Percentiles rank a stretch among this genome's conserved stretches.
Evolutionary conservation across 441 rosid genomes (phyloP).

Genomic region (Francoa sonchifolia): DNA sequence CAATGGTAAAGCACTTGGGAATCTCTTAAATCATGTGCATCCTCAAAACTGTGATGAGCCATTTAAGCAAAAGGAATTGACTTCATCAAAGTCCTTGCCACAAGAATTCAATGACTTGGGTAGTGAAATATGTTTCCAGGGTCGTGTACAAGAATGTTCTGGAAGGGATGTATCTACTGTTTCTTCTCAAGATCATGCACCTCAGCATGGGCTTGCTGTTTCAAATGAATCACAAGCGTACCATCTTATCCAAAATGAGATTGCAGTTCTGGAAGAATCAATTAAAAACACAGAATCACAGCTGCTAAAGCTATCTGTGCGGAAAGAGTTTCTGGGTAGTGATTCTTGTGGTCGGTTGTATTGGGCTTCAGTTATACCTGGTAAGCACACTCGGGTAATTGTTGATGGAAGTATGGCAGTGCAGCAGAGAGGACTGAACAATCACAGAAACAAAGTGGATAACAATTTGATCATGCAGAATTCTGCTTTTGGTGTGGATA

Average conservation of each 20-base stretch:
- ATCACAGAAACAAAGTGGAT: no score
- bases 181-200: no score
- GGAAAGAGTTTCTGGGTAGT: slow-evolving; percentile 78
- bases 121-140: slow-evolving; percentile 20
- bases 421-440: slow-evolving; percentile 28
- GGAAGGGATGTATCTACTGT: slow-evolving; percentile 18
- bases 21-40: slow-evolving; percentile 1
- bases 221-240: slow-evolving; percentile 42
- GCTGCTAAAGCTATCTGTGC: slow-evolving; percentile 52
- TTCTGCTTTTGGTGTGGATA: slow-evolving; percentile 15
- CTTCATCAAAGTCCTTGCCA: slow-evolving; percentile 25
- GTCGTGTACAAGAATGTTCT: slow-evolving; percentile 23
- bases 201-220: slow-evolving; percentile 28
- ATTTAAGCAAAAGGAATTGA: slow-evolving; percentile 19
- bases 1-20: slow-evolving; percentile 17
- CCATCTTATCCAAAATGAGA: slow-evolving; percentile 44
- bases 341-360: slow-evolving; percentile 79
- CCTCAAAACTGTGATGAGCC: slow-evolving; percentile 26
- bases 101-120: slow-evolving; percentile 21
- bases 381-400: slow-evolving; percentile 39
- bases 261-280: slow-evolving; percentile 45
- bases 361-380: slow-evolving; percentile 61
- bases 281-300: slow-evolving; percentile 49
- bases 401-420: slow-evolving; percentile 66
- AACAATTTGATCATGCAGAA: slow-evolving; percentile 12